These are phyloP conservation scores for Neurospora sp. DNA, from an alignment of 495 filamentous ascomycete genomes.

Conservation along the genomic window DNA sequence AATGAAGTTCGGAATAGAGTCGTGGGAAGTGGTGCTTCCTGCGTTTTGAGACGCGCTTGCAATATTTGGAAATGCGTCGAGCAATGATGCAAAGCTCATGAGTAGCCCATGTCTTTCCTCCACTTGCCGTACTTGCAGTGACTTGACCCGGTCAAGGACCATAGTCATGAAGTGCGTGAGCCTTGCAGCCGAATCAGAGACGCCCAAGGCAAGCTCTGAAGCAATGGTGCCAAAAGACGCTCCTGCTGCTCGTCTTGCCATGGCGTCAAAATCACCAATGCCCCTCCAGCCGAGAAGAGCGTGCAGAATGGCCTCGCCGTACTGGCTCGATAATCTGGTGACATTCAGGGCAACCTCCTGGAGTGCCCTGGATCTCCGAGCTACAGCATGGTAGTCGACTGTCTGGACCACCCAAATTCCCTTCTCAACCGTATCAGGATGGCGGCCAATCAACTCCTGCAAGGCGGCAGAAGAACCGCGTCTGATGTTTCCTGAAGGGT, in stretches of 20 bases:
- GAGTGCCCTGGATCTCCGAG: constrained; percentile 73
- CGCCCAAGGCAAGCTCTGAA: constrained; percentile 20
- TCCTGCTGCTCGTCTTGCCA: constrained; percentile 63
- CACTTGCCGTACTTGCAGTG: constrained; percentile 47
- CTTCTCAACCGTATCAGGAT: constrained; percentile 69
- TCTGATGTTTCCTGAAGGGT: constrained; percentile 85
- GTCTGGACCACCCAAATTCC: constrained; percentile 80
- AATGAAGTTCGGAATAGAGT: background rate
- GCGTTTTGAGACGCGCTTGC: background rate
- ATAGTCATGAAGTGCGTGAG: constrained; percentile 18
- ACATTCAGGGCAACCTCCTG: constrained; percentile 60
- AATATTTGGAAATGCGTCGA: constrained; percentile 26
- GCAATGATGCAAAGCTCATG: constrained; percentile 44
- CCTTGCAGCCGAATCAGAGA: constrained; percentile 13
- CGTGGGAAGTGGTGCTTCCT: background rate
- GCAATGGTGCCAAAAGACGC: constrained; percentile 54
- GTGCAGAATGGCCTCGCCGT: constrained; percentile 59
- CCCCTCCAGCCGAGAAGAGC: constrained; percentile 83
- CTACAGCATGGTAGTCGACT: constrained; percentile 89
- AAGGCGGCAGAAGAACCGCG: constrained; percentile 86
- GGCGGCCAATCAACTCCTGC: constrained; percentile 87
- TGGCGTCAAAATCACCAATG: constrained; percentile 61
- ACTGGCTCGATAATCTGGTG: constrained; percentile 51
- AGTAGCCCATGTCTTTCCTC: constrained; percentile 61
- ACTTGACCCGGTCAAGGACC: constrained; percentile 34